Conservation (phyloP, 176 grass and related monocot species). For the Triticum urartu region DNA sequence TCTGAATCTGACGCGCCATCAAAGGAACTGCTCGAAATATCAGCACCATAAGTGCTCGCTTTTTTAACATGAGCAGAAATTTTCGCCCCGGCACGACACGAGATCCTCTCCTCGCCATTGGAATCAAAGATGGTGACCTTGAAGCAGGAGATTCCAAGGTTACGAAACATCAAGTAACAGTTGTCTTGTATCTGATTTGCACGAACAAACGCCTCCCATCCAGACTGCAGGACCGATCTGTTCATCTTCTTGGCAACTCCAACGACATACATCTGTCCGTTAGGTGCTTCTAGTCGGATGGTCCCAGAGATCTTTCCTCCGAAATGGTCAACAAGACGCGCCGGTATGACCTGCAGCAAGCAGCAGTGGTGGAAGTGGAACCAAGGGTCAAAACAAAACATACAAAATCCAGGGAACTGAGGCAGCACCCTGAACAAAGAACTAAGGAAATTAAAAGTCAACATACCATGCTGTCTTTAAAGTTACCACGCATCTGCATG, state of each 20-base stretch:
- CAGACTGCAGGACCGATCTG: background rate
- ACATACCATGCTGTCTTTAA: background rate
- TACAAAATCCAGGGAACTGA: background rate
- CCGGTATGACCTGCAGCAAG: background rate
- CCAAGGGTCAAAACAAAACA: background rate
- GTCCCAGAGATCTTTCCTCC: background rate
- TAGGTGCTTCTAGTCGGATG: background rate
- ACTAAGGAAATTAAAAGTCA: background rate
- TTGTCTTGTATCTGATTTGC: background rate
- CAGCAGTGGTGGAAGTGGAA: background rate
- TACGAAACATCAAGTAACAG: background rate
- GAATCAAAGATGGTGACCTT: background rate
- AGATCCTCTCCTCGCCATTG: background rate
- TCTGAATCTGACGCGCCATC: background rate
- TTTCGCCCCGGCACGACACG: background rate
- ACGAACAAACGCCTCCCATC: background rate
- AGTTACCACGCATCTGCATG: background rate
- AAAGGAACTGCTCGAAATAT: background rate
- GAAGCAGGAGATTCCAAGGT: background rate
- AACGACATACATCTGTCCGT: background rate
- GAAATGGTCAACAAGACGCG: background rate
- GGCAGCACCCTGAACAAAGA: background rate
- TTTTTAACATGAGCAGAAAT: background rate
- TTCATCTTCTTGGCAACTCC: background rate
- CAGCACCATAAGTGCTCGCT: background rate